Base-by-base conservation (phyloP, 345 rosid genomes). In the Citrus medica region DNA sequence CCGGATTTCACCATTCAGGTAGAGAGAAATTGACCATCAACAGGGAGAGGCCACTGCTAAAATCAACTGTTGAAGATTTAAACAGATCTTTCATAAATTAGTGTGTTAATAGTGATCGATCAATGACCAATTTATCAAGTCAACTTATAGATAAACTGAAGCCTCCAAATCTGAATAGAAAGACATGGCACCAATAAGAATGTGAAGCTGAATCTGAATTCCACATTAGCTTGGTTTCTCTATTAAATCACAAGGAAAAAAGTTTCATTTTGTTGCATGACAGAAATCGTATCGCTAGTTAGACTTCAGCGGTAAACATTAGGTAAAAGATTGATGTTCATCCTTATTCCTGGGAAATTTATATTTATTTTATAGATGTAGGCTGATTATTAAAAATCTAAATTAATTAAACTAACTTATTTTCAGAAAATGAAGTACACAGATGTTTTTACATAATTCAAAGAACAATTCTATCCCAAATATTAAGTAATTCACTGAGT, bases 151-250 rank as follows among this genome's bases (percentile, higher is more conserved):
- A 51, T 75, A 7, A 17, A 16, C 5, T 19, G 62, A 19, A 46
- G 48, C 77, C 60, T 27, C 61, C 61, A 48, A 63, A 60, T 25
- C 22, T 5, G 53, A 61, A 27, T 17, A 14, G 7, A 42, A 3
- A 42, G 10, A 37, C 24, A 38, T 59, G 67, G 27, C 55, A 17
- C 32, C 7, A 19, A 1, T 4, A 19, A 8, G 82, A 80, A 66
- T 74, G 73, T 37, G 70, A 48, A 28, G 82, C 76, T 71, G 81
- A 78, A 48, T 30, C 79, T 58, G 60, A 60, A 70, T 55, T 38
- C n/a, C 56, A 2, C 10, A 25, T n/a, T 30, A n/a, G 60, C 60
- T 53, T 25, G 60, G 22, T 21, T 17, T 68, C 22, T 68, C 25
- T 3, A 37, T 37, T 59, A 38, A 24, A 51, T 33, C 24, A 71